Percentiles rank a stretch among this genome's conserved stretches.
These are phyloP conservation scores for Blepharisma japonicum DNA, from an alignment of 73 alveolate species.

Conservation along the genomic window DNA sequence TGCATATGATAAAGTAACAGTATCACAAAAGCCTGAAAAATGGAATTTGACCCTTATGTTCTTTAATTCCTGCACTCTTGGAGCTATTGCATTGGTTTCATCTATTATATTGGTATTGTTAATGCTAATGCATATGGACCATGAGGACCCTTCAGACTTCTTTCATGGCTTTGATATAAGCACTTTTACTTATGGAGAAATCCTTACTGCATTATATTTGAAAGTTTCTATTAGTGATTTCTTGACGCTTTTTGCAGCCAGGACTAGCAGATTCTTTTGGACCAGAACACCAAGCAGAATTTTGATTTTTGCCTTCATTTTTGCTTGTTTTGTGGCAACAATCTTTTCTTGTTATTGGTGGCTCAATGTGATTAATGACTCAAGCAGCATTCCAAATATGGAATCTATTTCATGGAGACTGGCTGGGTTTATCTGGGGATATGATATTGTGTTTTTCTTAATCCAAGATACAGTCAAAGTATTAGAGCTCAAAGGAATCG, in stretches of 20 bases:
- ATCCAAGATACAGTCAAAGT: background rate
- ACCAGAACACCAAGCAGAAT: slow-evolving; percentile 23
- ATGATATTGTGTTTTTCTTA: background rate
- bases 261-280: background rate
- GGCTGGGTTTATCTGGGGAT: slow-evolving; percentile 10
- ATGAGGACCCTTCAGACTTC: background rate
- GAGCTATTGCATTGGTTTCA: slow-evolving; percentile 16
- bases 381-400: slow-evolving; percentile 17
- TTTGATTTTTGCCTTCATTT: background rate
- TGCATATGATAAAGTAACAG: slow-evolving; percentile 30
- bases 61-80: background rate
- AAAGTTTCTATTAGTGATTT: background rate
- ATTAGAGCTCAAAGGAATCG: background rate
- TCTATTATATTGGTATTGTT: slow-evolving; percentile 11
- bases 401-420: background rate
- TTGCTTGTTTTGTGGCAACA: background rate
- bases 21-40: slow-evolving; percentile 19
- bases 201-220: background rate
- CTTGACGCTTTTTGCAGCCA: slow-evolving; percentile 28
- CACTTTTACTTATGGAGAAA: slow-evolving; percentile 17
- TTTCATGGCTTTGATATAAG: background rate
- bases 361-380: background rate
- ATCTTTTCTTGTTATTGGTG: slow-evolving; percentile 11
- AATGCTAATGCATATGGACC: background rate
- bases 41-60: slow-evolving; percentile 17